Evolutionary conservation across 768 basidiomycete genomes (phyloP).

Genomic region (button mushroom (Agaricus bisporus)): DNA sequence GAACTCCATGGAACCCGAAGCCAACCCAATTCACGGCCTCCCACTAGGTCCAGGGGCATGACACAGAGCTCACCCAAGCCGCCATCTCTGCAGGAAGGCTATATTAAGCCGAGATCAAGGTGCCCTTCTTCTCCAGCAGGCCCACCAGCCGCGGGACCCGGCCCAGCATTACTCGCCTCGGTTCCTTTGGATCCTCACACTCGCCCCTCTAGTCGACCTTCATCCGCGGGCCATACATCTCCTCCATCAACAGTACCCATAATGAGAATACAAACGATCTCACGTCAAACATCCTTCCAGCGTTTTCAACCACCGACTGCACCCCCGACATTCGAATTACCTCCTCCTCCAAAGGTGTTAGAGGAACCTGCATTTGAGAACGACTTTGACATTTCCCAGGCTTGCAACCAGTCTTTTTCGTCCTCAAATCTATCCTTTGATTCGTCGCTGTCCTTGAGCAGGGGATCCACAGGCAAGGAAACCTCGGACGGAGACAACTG

Average conservation of each 20-base stretch:
- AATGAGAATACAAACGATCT: conserved; percentile 27
- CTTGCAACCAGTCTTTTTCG: conserved; percentile 21
- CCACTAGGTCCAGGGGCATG: conserved; percentile 41
- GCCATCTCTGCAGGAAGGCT: conserved; percentile 27
- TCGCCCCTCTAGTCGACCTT: conserved; percentile 10
- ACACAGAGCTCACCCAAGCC: conserved; percentile 32
- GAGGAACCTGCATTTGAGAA: conserved; percentile 13
- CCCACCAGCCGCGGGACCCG: conserved; percentile 4
- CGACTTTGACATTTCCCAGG: conserved; percentile 3
- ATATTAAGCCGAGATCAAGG: neutral
- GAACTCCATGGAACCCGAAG: conserved; percentile 23
- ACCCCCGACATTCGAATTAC: conserved; percentile 43
- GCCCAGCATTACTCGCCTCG: conserved; percentile 2
- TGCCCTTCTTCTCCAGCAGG: conserved; percentile 7
- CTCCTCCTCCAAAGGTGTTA: conserved; percentile 32
- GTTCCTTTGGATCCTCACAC: conserved; percentile 6
- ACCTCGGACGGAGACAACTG: conserved; percentile 19
- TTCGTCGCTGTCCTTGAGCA: conserved; percentile 29
- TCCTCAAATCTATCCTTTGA: conserved; percentile 38
- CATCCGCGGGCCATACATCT: conserved; percentile 7
- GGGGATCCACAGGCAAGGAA: conserved; percentile 20
- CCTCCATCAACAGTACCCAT: neutral
- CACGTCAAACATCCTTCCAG: conserved; percentile 38
- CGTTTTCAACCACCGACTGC: conserved; percentile 39
- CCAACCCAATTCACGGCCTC: conserved; percentile 33